Conservation (phyloP, 31 red algal genomes). For the Porphyra umbilicalis region DNA sequence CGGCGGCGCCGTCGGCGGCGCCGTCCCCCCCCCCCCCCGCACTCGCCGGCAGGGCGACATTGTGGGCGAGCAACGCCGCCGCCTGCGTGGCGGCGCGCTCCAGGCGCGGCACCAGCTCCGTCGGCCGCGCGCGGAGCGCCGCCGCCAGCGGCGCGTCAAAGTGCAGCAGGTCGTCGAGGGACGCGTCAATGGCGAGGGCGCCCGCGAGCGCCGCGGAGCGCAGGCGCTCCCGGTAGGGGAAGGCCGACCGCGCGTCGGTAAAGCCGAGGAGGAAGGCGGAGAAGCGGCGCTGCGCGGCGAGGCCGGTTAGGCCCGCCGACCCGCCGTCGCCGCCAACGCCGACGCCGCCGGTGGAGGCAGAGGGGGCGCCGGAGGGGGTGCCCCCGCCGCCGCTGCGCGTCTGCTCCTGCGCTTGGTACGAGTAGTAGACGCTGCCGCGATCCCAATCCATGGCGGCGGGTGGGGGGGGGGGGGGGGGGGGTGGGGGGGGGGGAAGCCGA, state of each 20-base stretch:
- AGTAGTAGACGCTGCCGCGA: slow-evolving; percentile 44
- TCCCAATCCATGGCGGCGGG: neutral
- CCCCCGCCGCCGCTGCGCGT: neutral
- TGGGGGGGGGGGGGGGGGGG: neutral
- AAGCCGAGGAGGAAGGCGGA: slow-evolving; percentile 78
- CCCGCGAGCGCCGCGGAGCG: slow-evolving; percentile 58
- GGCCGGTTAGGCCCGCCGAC: slow-evolving; percentile 8
- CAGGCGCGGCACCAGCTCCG: slow-evolving; percentile 28
- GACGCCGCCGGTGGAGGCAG: no score
- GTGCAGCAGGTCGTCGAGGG: slow-evolving; percentile 63
- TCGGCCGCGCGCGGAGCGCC: slow-evolving; percentile 51
- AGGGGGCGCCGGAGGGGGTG: neutral
- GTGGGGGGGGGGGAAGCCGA: no score
- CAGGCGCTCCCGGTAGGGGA: slow-evolving; percentile 79
- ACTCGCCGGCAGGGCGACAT: neutral
- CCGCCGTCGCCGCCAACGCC: slow-evolving; percentile 7
- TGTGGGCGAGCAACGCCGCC: slow-evolving; percentile 24
- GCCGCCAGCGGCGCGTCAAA: slow-evolving; percentile 85
- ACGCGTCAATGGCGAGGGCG: slow-evolving; percentile 33
- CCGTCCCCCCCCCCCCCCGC: slow-evolving; percentile 2
- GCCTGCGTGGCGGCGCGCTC: slow-evolving; percentile 64
- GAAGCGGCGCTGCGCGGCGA: slow-evolving; percentile 64
- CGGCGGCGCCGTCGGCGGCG: slow-evolving; percentile 18
- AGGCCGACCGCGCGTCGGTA: slow-evolving; percentile 54
- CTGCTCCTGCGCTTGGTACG: slow-evolving; percentile 60